Conservation (phyloP, 2,329 filamentous ascomycete species). For the Madurella fahalii region DNA sequence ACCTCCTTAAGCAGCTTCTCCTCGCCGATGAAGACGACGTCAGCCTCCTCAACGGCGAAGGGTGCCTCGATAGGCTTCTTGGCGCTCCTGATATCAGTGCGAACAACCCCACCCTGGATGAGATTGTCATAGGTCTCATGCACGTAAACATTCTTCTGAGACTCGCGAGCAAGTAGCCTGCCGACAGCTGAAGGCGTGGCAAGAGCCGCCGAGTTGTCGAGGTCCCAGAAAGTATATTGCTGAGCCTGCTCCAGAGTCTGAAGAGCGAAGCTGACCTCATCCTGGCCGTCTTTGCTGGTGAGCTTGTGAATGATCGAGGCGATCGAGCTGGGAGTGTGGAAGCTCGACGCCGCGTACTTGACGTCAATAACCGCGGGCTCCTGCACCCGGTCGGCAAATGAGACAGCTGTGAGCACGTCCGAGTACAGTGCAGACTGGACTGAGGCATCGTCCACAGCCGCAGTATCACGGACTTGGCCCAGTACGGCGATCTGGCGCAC, state of each 20-base stretch:
- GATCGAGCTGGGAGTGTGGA: slow-evolving; percentile 53
- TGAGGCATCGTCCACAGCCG: slow-evolving; percentile 68
- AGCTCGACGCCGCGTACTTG: slow-evolving; percentile 75
- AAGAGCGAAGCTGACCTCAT: slow-evolving; percentile 46
- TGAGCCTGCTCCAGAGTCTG: slow-evolving; percentile 54
- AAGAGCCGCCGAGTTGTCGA: slow-evolving; percentile 67
- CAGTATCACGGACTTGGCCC: slow-evolving; percentile 76
- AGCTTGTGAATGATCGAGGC: slow-evolving; percentile 48
- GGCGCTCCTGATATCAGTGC: slow-evolving; percentile 81
- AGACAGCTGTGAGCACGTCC: slow-evolving; percentile 82
- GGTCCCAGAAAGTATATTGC: slow-evolving; percentile 93
- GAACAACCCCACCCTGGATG: slow-evolving; percentile 70
- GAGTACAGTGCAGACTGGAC: slow-evolving; percentile 82
- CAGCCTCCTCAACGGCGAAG: slow-evolving; percentile 74
- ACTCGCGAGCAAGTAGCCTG: slow-evolving; percentile 66
- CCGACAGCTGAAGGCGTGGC: slow-evolving; percentile 60
- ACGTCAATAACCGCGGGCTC: slow-evolving; percentile 69
- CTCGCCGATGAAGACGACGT: slow-evolving; percentile 74
- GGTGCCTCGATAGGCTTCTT: slow-evolving; percentile 79
- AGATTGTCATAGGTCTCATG: slow-evolving; percentile 63
- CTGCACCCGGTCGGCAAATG: slow-evolving; percentile 66
- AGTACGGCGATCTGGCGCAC: slow-evolving; percentile 76
- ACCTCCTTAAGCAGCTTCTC: slow-evolving; percentile 76
- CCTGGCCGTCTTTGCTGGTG: slow-evolving; percentile 45
- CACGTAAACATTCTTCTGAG: slow-evolving; percentile 56